Base-by-base conservation (phyloP, 306 rosid species). In the Abrus pulchellus region DNA sequence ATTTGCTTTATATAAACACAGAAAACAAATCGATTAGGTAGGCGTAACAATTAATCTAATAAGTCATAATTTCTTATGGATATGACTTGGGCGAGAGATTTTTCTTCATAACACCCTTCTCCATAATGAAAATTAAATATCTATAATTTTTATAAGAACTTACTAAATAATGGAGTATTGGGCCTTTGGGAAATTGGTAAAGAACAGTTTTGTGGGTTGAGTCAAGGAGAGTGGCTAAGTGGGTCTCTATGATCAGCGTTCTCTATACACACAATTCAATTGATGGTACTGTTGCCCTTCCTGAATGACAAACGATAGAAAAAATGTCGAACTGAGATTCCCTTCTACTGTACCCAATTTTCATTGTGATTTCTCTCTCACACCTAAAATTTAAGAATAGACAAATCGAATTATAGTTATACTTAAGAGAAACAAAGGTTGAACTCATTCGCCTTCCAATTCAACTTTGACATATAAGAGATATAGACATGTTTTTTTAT, bases 381-480 rank as follows among this genome's bases (percentile, higher is more conserved):
- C 45, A 54, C 66, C 63, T 56, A 20, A 56, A 72, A 73, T 9
- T 1, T 5, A 20, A 33, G 65, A 52, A 5, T 14, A 49, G 32
- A n/a, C 28, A 50, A 59, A 45, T 5, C 43, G 28, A 41, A 59
- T 32, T 72, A 44, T 74, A 7, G 61, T n/a, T 20, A 74, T 69
- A 53, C 20, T 82, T 83, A 77, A 12, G 63, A 43, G 82, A 61
- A 61, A 32, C 72, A 49, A 72, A 63, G 27, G n/a, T 54, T 73
- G 57, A 75, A 41, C 38, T 13, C 9, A 48, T 9, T 13, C 8
- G 3, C n/a, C 43, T 41, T 10, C 63, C 55, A 71, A 77, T 47
- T 56, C 36, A 6, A 49, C 20, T 79, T 59, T 59, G 52, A 3
- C 44, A 34, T 34, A 27, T 14, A 20, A 20, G 20, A 20, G 20